Conservation (phyloP, 2,329 filamentous ascomycete species). For the Xylariomycetidae sp. region DNA sequence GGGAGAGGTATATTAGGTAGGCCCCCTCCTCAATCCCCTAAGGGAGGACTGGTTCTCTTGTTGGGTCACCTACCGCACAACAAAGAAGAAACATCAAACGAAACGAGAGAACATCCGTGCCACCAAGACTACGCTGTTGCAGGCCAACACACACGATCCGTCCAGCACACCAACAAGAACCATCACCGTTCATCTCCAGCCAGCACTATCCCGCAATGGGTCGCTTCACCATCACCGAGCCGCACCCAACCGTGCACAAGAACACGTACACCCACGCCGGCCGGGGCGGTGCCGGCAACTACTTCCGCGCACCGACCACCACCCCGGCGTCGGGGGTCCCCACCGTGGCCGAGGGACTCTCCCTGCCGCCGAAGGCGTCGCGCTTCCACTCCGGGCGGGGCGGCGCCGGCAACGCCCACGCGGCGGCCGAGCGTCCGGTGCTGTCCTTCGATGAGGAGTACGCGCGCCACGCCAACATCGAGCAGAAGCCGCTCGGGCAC, state of each 20-base stretch:
- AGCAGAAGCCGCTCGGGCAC: conserved; percentile 48
- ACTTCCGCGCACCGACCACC: conserved; percentile 40
- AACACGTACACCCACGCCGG: conserved; percentile 46
- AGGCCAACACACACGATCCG: too few species aligned
- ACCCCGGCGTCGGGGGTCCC: conserved; percentile 39
- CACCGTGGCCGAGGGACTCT: conserved; percentile 35
- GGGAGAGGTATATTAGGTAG: conserved; percentile 21
- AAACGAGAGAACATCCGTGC: neutral
- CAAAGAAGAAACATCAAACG: conserved; percentile 3
- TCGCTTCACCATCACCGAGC: conserved; percentile 40
- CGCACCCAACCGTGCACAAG: conserved; percentile 39
- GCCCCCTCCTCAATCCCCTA: conserved; percentile 8
- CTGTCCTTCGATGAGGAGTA: conserved; percentile 65
- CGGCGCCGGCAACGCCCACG: conserved; percentile 59
- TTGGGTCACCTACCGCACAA: too few species aligned
- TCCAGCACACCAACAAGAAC: conserved; percentile 1
- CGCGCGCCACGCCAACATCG: conserved; percentile 46
- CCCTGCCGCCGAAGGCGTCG: conserved; percentile 27
- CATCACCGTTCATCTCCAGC: conserved; percentile 8
- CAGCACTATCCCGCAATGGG: too few species aligned
- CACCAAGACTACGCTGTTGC: too few species aligned
- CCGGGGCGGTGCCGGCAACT: conserved; percentile 52
- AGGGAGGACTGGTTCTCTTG: neutral
- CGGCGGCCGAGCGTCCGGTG: conserved; percentile 45
- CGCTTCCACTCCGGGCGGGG: conserved; percentile 62